phyloP scores from a whole-genome alignment of 805 yeast species.

The Kodamaea laetipori region DNA sequence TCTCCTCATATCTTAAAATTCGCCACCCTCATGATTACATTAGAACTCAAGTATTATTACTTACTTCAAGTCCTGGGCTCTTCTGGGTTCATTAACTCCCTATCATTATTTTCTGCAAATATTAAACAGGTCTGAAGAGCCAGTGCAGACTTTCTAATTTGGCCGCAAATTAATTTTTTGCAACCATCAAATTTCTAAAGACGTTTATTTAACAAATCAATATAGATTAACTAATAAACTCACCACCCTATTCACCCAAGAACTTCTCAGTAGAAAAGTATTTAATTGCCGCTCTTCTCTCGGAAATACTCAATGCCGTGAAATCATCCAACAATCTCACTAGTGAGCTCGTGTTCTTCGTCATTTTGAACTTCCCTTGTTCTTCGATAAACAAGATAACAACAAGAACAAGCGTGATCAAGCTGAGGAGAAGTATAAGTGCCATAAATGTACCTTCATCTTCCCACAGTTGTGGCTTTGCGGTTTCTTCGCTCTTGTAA shows the following conservation, averaged over 20 bases:
- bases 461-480: too few relatives aligned
- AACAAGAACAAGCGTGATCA: neutral
- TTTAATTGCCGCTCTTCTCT: conserved; percentile 8
- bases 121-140: too few relatives aligned
- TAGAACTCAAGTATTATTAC: too few relatives aligned
- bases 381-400: neutral
- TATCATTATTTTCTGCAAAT: too few relatives aligned
- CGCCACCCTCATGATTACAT: too few relatives aligned
- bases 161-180: too few relatives aligned
- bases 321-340: conserved; percentile 14
- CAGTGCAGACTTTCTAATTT: too few relatives aligned
- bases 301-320: neutral
- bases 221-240: neutral
- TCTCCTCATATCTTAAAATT: too few relatives aligned
- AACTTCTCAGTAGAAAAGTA: conserved; percentile 3
- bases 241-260: neutral
- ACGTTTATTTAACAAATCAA: neutral
- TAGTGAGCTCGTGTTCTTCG: conserved; percentile 3
- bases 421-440: neutral
- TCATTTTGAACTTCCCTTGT: neutral
- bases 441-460: neutral
- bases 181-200: neutral
- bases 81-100: too few relatives aligned
- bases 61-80: too few relatives aligned
- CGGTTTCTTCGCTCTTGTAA: too few relatives aligned